Evolutionary conservation across 2,329 filamentous ascomycete species (phyloP), one percentile per base, ranked within the genome.

Genomic region (Chrysoporthe cubensis): DNA sequence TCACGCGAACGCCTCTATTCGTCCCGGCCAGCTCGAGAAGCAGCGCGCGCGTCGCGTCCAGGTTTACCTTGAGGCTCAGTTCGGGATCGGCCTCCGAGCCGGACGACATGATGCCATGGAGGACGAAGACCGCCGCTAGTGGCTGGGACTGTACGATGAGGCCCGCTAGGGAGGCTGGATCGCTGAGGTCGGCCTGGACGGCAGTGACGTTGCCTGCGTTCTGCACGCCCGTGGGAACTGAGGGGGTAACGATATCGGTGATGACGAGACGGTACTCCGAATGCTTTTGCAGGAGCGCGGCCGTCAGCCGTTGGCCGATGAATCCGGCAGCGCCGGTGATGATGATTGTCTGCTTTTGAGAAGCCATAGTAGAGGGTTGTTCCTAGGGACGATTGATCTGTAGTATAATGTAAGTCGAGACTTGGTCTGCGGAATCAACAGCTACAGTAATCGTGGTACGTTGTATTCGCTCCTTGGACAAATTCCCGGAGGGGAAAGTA

Each of bases 241-340:
- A 3, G 1, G 68, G 68, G 14, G 62, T 57, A 13, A 67, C 58
- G 21, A 69, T 42, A 72, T 90, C 88, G 13, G 85, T 87, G 57
- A 90, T 78, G 60, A 83, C 82, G 62, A 90, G 76, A 65, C 82
- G 78, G 26, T 81, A 65, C 42, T 72, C 74, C 1, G 74, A 70
- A 0, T 75, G 73, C 0, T 76, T 75, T 21, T 82, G 78, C 43
- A 90, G 78, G 3, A 90, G 81, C 46, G 86, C 83, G 62, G 81
- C 80, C 2, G 87, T 83, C 34, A 90, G 82, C 57, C 86, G 81
- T 75, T 90, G 88, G 73, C 88, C 88, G 67, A 91, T 85, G 78
- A 90, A 90, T 68, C 88, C 88, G 57, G 85, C 85, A 8, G 83
- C 88, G 5, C 88, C 88, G 11, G 88, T 90, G 72, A 90, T 88